Conservation (phyloP, 2,329 filamentous ascomycete genomes). For the Huntiella decipiens region DNA sequence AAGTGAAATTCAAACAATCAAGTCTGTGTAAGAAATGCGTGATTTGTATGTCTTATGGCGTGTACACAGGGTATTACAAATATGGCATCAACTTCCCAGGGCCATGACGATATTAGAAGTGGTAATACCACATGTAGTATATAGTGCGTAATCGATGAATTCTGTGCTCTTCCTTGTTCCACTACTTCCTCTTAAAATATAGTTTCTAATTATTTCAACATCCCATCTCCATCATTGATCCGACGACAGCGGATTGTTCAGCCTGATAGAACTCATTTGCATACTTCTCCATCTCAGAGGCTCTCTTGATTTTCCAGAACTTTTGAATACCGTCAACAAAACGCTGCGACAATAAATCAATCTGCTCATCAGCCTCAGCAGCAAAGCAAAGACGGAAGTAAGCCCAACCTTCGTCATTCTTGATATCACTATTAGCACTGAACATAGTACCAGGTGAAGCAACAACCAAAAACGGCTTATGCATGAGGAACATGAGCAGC, state of each 20-base stretch:
- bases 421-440: constrained; percentile 42
- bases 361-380: constrained; percentile 53
- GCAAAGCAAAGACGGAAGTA: constrained; percentile 73
- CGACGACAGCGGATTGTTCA: constrained; percentile 3
- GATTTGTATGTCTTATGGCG: no score
- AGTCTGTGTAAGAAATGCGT: background rate
- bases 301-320: constrained; percentile 61
- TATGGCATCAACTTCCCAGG: constrained; percentile 1
- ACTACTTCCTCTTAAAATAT: no score
- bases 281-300: constrained; percentile 45
- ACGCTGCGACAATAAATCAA: constrained; percentile 40
- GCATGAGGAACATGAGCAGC: constrained; percentile 53
- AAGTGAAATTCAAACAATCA: constrained; percentile 6
- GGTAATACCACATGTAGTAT: background rate
- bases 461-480: constrained; percentile 49
- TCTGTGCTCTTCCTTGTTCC: no score
- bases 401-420: constrained; percentile 41
- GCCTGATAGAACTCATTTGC: constrained; percentile 19
- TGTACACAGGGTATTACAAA: background rate
- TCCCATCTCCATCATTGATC: no score
- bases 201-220: no score
- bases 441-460: constrained; percentile 58
- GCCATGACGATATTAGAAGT: background rate
- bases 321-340: constrained; percentile 49
- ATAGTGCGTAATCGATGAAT: no score